Evolutionary conservation across 148 eudicot genomes (phyloP).

Genomic region (Vaccinium macrocarpon): DNA sequence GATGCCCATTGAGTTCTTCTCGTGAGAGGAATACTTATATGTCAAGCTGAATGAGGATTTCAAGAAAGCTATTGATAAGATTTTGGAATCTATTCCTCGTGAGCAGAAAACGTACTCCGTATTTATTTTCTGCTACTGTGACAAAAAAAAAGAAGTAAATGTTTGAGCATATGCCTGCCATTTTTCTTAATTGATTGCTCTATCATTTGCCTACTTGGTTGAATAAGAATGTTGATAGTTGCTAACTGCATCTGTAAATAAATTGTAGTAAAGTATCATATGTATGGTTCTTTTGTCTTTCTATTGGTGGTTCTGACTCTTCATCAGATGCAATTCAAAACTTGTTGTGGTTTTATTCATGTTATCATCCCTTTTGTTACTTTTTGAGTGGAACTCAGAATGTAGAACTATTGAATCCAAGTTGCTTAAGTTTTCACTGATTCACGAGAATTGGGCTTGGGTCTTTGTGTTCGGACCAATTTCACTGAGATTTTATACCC

Average conservation of each 20-base stretch:
- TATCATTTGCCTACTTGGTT: background rate
- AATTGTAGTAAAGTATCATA: background rate
- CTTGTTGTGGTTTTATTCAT: background rate
- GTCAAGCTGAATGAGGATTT: slow-evolving; percentile 77
- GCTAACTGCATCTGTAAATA: background rate
- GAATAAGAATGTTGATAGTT: background rate
- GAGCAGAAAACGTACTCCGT: slow-evolving; percentile 71
- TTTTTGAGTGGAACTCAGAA: background rate
- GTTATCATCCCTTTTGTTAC: no score
- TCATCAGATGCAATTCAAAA: background rate
- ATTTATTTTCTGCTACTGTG: slow-evolving; percentile 90
- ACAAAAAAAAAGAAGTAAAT: slow-evolving; percentile 74
- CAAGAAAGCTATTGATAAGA: slow-evolving; percentile 71
- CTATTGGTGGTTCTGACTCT: background rate
- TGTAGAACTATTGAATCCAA: no score
- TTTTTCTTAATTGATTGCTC: background rate
- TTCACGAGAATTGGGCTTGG: background rate
- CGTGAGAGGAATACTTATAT: no score
- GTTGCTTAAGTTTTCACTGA: no score
- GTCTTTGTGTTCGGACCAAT: background rate
- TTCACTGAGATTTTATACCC: background rate
- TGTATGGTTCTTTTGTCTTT: background rate
- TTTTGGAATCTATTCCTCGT: slow-evolving; percentile 69
- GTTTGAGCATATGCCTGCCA: background rate
- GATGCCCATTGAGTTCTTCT: no score